phyloP scores from a whole-genome alignment of 495 filamentous ascomycete species.

The Podospora pseudoanserina region DNA sequence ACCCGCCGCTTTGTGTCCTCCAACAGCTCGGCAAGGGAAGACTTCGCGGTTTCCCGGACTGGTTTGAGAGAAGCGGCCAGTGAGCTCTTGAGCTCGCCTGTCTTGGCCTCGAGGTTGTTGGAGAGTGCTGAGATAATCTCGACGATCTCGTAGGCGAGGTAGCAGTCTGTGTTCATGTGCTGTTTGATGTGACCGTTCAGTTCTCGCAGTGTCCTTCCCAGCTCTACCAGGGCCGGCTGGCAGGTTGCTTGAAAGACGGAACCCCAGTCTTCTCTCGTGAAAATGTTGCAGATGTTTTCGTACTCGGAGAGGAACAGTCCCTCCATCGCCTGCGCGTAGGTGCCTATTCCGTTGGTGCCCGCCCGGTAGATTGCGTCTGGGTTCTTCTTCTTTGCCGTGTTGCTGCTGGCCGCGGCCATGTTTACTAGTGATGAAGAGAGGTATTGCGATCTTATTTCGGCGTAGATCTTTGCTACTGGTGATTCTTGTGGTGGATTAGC shows the following conservation, averaged over 20 bases:
- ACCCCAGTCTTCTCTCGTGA: slow-evolving; percentile 78
- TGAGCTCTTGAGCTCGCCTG: slow-evolving; percentile 77
- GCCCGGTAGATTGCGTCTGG: slow-evolving; percentile 79
- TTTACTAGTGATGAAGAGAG: slow-evolving; percentile 75
- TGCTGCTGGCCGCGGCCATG: slow-evolving; percentile 80
- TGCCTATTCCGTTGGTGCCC: slow-evolving; percentile 89
- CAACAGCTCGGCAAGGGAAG: slow-evolving; percentile 75
- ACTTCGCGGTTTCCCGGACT: slow-evolving; percentile 85
- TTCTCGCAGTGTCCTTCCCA: slow-evolving; percentile 81
- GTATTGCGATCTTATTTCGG: slow-evolving; percentile 81
- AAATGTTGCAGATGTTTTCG: slow-evolving; percentile 79
- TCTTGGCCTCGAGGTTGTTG: slow-evolving; percentile 71
- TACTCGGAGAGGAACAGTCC: slow-evolving; percentile 82
- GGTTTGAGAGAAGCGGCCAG: slow-evolving; percentile 84
- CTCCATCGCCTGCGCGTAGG: slow-evolving; percentile 84
- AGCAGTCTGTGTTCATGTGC: slow-evolving; percentile 90
- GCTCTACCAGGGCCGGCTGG: slow-evolving; percentile 68
- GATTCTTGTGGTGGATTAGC: slow-evolving; percentile 58
- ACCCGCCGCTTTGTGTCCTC: slow-evolving; percentile 79
- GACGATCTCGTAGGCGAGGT: slow-evolving; percentile 91
- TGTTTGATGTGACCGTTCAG: slow-evolving; percentile 83
- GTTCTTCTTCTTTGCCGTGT: slow-evolving; percentile 76
- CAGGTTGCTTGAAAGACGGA: slow-evolving; percentile 73
- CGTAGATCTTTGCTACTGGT: slow-evolving; percentile 66
- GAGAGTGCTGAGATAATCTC: slow-evolving; percentile 83